A percentile compares a stretch with the other conserved stretches of the same genome.
Conservation (phyloP, 441 rosid genomes). For the Populus hybrid region DNA sequence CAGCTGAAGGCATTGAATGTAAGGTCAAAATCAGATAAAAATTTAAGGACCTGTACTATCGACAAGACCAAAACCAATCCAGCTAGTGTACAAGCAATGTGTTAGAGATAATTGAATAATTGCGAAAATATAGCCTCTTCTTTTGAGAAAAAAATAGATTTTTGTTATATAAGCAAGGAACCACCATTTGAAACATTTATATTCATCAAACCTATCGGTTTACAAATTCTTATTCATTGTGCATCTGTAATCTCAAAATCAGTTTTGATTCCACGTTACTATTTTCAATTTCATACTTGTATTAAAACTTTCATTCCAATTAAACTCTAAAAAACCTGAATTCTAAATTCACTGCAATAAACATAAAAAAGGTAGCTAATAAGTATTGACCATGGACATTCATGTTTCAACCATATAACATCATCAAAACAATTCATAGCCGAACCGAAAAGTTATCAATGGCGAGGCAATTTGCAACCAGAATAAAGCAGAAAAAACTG, state of each 20-base stretch:
- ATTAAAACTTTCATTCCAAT: neutral
- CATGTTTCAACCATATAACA: neutral
- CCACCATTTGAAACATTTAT: neutral
- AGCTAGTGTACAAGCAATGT: neutral
- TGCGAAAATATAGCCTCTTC: neutral
- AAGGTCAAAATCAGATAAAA: neutral
- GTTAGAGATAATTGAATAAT: neutral
- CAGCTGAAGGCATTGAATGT: neutral
- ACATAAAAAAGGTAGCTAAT: neutral
- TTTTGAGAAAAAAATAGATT: neutral
- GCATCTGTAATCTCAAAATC: neutral
- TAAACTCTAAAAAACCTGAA: neutral
- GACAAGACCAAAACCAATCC: neutral
- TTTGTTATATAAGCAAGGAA: neutral
- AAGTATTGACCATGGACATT: neutral
- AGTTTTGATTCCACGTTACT: neutral
- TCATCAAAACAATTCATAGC: neutral
- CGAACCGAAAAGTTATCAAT: neutral
- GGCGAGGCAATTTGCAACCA: neutral
- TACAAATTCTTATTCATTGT: neutral
- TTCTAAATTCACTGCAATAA: neutral
- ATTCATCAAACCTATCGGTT: neutral
- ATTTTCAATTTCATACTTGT: neutral
- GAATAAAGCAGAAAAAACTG: constrained; percentile 10
- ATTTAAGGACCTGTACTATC: neutral